A percentile compares a stretch with the other conserved stretches of the same genome.
These are phyloP conservation scores for Arthrobotrys sinensis DNA, from an alignment of 2,329 filamentous ascomycete species.

Conservation along the genomic window DNA sequence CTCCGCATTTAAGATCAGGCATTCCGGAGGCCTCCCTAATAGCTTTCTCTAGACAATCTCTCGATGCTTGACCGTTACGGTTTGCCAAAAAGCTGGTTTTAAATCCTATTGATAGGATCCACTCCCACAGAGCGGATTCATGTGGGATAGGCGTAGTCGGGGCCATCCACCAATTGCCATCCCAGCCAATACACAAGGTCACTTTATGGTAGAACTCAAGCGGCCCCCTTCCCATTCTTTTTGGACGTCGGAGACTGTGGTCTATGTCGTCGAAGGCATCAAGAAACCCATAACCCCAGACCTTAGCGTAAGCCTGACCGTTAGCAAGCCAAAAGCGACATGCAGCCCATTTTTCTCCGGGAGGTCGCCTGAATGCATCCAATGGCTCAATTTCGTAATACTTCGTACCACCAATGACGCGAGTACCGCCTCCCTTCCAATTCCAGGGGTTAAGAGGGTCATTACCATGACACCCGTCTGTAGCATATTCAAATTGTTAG, in stretches of 20 bases:
- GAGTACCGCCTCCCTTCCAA: neutral
- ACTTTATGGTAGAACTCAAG: neutral
- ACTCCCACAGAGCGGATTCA: conserved; percentile 4
- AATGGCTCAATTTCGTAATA: conserved; percentile 18
- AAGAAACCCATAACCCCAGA: conserved; percentile 37
- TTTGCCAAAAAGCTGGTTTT: neutral
- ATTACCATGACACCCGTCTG: neutral
- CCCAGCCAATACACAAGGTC: neutral
- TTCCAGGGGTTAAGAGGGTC: neutral
- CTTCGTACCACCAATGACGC: neutral
- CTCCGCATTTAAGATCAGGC: neutral
- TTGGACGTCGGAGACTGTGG: neutral
- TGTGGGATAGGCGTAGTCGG: conserved; percentile 4
- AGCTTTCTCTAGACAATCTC: neutral
- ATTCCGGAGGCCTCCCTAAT: conserved; percentile 5
- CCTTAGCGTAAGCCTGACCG: conserved; percentile 15
- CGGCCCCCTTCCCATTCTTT: conserved; percentile 7
- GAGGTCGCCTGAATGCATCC: conserved; percentile 2
- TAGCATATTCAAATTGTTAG: conserved; percentile 4
- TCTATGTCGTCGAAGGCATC: conserved; percentile 32
- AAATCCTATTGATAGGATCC: neutral
- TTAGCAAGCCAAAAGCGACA: conserved; percentile 1
- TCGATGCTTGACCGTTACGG: neutral
- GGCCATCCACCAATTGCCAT: conserved; percentile 8
- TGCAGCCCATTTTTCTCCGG: neutral